Percentiles rank a stretch among this genome's conserved stretches.
Evolutionary conservation across 1,284 basidiomycete genomes (phyloP).

Genomic region (Coriolopsis trogii): DNA sequence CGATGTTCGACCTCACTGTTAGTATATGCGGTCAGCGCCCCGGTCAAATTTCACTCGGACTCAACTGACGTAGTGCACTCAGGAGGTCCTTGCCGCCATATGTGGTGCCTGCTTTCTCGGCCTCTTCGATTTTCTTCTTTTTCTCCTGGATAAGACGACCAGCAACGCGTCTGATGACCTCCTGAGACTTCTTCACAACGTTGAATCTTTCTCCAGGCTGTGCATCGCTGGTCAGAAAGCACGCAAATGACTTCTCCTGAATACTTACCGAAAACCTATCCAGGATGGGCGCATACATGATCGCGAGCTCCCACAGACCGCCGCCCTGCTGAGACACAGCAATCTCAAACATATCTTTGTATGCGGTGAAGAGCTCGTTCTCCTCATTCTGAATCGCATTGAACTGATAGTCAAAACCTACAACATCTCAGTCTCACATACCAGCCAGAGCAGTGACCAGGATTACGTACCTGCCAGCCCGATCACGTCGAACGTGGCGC

Average conservation of each 20-base stretch:
- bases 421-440: neutral
- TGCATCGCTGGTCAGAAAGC: neutral
- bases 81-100: constrained; percentile 67
- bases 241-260: neutral
- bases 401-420: constrained; percentile 81
- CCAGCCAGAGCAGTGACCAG: constrained; percentile 1
- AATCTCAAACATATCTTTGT: constrained; percentile 81
- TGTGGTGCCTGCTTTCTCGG: constrained; percentile 47
- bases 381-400: constrained; percentile 75
- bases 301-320: constrained; percentile 48
- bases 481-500: constrained; percentile 82
- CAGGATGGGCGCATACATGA: constrained; percentile 64
- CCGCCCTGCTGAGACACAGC: constrained; percentile 57
- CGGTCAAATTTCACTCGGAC: too few species aligned
- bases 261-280: constrained; percentile 59
- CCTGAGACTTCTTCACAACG: constrained; percentile 53
- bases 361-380: constrained; percentile 75
- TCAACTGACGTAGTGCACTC: constrained; percentile 59
- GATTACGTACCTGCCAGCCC: constrained; percentile 64
- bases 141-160: constrained; percentile 73
- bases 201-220: constrained; percentile 15
- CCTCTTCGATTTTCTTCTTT: constrained; percentile 64
- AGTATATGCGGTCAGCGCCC: too few species aligned
- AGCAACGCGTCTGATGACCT: constrained; percentile 66
- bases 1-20: constrained; percentile 79